A percentile compares a stretch with the other conserved stretches of the same genome.
phyloP scores from a whole-genome alignment of 2,329 filamentous ascomycete genomes.

The Cordyceps tenuipes region DNA sequence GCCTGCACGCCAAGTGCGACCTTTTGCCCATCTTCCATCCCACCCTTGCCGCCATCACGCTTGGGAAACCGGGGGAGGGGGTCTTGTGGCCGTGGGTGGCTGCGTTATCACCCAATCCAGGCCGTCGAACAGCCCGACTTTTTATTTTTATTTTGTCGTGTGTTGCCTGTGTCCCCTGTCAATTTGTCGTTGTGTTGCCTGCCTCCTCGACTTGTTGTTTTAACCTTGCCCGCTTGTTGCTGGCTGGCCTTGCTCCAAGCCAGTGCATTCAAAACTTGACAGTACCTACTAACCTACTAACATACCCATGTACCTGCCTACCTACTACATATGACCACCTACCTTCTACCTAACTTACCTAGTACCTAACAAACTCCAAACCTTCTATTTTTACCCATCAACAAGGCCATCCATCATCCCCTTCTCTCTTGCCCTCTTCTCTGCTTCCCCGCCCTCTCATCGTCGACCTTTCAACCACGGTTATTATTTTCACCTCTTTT shows the following conservation, averaged over 20 bases:
- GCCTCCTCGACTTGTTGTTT: background rate
- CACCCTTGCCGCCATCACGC: constrained; percentile 9
- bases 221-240: constrained; percentile 7
- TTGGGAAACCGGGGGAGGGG: constrained; percentile 9
- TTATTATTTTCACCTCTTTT: background rate
- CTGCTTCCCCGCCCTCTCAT: background rate
- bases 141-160: background rate
- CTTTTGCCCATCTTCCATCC: background rate
- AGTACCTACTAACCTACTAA: background rate
- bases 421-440: background rate
- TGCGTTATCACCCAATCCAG: constrained; percentile 13
- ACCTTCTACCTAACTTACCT: too few species aligned
- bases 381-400: too few species aligned
- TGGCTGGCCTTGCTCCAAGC: constrained; percentile 1
- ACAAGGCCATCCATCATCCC: too few species aligned
- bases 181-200: background rate
- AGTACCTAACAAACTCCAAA: too few species aligned
- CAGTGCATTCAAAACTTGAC: background rate
- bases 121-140: constrained; percentile 8
- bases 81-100: constrained; percentile 5
- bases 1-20: background rate
- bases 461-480: background rate
- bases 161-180: background rate
- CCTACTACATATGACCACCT: too few species aligned
- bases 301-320: background rate